Evolutionary conservation across 305 asterid genomes (phyloP).

Genomic region (Euphrasia arctica): DNA sequence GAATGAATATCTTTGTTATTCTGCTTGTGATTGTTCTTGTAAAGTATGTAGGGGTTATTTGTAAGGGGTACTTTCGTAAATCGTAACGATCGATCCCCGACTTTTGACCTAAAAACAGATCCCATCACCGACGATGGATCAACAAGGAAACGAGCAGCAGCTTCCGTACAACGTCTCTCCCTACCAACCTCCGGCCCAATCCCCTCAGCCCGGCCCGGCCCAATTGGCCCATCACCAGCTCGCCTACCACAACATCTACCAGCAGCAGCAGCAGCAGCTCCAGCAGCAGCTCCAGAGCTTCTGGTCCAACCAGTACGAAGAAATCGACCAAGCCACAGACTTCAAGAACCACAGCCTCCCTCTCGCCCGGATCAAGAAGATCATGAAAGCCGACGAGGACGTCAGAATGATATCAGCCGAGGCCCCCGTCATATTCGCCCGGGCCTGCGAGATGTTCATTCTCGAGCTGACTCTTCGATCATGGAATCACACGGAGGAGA

Average conservation of each 20-base stretch:
- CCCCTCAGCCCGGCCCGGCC: conserved; percentile 51
- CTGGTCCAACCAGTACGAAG: conserved; percentile 65
- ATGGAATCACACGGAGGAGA: conserved; percentile 86
- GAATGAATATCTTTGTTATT: too few relatives aligned
- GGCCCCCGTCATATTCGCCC: conserved; percentile 75
- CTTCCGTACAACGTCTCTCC: conserved; percentile 49
- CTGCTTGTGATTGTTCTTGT: neutral
- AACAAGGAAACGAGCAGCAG: conserved; percentile 57
- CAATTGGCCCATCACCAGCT: conserved; percentile 71
- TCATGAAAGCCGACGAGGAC: conserved; percentile 81
- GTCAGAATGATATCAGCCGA: conserved; percentile 85
- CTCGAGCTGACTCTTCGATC: conserved; percentile 72
- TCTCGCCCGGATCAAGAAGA: conserved; percentile 79
- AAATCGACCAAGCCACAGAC: conserved; percentile 62
- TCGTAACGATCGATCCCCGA: too few relatives aligned
- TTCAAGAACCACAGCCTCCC: conserved; percentile 84
- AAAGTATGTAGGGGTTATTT: neutral
- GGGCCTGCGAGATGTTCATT: conserved; percentile 84
- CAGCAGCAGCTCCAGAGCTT: conserved; percentile 72
- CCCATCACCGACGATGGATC: conserved; percentile 41
- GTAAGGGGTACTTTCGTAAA: neutral
- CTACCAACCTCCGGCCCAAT: conserved; percentile 58
- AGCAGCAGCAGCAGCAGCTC: conserved; percentile 68
- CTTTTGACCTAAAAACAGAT: neutral
- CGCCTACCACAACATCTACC: conserved; percentile 77